Base-by-base conservation (phyloP, 2,329 filamentous ascomycete genomes). In the Tothia fuscella region DNA sequence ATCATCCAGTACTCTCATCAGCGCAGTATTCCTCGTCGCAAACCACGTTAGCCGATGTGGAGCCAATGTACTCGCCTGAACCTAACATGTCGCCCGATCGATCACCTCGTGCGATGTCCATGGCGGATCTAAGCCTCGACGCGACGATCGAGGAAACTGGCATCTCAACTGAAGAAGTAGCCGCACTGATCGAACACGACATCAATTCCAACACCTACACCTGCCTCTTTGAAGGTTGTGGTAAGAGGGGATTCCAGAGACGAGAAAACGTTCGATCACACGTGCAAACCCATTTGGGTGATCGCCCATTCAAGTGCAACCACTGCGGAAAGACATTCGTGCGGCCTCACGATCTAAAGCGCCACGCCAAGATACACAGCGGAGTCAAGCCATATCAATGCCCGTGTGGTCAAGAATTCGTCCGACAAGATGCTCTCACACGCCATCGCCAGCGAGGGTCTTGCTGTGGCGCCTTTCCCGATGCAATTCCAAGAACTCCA, bases 241-340 rank as follows among this genome's bases (percentile, higher is more conserved):
- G 79, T 51, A 93, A 94, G 61, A 76, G 79, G 41, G 31, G 29
- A 19, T 96, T 98, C 57, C 89, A 88, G n/a, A 78, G 91, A 51
- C 93, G 95, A 60, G 91, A 98, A 61, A 96, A 98, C 64, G 95
- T 96, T 68, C 93, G 94, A 59, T 93, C 88, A 1, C 91, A 98
- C 59, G 85, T 98, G 12, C 91, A 98, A 63, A 98, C 91, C 3
- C 91, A 98, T 62, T 79, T 98, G 49, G 91, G 93, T 53, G 91
- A 98, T 60, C 76, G 91, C 36, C 91, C 95, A 58, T 98, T 86
- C 65, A 81, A 85, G 60, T 98, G 91, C 63, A 87, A 89, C 34
- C 80, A 83, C 42, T 98, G 91, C 66, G 73, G 82, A 40, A 96
- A 96, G 65, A 89, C 87, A 64, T 98, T 98, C 58, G 91, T 96